These are phyloP conservation scores for Stagonosporopsis rhizophila DNA, from an alignment of 2,329 filamentous ascomycete genomes.

Conservation along the genomic window DNA sequence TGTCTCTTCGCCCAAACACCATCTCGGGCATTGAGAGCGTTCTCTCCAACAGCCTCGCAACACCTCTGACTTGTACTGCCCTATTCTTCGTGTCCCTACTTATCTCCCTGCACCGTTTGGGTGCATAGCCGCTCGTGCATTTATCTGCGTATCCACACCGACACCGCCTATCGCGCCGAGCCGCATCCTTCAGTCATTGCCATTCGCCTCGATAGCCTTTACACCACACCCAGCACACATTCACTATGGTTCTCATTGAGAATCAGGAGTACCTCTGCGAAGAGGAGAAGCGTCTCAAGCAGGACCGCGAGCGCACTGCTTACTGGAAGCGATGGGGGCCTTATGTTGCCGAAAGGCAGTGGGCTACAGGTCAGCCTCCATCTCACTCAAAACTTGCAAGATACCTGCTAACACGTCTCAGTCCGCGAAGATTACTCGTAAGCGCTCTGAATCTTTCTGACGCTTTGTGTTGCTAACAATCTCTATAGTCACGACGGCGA, in stretches of 20 bases:
- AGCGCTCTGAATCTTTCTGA: constrained; percentile 45
- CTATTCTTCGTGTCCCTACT: constrained; percentile 19
- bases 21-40: constrained; percentile 15
- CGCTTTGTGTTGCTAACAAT: constrained; percentile 33
- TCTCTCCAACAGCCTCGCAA: constrained; percentile 9
- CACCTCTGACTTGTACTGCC: constrained; percentile 2
- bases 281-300: constrained; percentile 87
- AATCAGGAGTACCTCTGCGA: constrained; percentile 85
- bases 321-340: constrained; percentile 99
- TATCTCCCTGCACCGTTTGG: constrained; percentile 18
- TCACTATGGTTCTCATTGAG: constrained; percentile 85
- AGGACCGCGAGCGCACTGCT: constrained; percentile 81
- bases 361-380: constrained; percentile 78
- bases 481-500: constrained; percentile 75
- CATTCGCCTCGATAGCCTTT: constrained; percentile 10
- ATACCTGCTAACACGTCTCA: constrained; percentile 50
- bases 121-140: constrained; percentile 31
- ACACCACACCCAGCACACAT: constrained; percentile 17
- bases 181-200: constrained; percentile 20
- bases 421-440: constrained; percentile 91
- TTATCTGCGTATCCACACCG: constrained; percentile 29
- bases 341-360: constrained; percentile 92
- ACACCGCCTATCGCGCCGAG: constrained; percentile 33
- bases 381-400: background rate
- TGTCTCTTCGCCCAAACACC: constrained; percentile 18